Evolutionary conservation across 352 stramenopile species (phyloP).

Genomic region (Phytophthora pseudosyringae): DNA sequence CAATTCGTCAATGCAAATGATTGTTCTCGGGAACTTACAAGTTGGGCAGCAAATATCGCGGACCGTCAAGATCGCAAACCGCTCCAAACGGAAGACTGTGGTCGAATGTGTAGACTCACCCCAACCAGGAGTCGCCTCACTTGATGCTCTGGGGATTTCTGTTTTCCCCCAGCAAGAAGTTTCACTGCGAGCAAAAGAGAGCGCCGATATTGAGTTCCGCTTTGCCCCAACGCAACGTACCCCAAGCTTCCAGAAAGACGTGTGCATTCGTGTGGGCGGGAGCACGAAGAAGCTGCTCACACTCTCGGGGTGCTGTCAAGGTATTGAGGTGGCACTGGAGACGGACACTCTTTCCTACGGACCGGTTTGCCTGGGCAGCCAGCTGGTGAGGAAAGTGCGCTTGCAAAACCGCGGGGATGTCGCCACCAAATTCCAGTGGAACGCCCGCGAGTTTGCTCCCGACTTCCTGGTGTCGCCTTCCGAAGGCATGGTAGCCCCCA

Average conservation of each 20-base stretch:
- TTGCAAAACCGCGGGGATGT: constrained; percentile 94
- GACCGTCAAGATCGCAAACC: constrained; percentile 88
- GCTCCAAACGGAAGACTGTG: constrained; percentile 73
- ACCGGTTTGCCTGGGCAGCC: constrained; percentile 87
- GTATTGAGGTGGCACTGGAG: constrained; percentile 92
- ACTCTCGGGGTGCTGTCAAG: constrained; percentile 86
- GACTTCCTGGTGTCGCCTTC: constrained; percentile 86
- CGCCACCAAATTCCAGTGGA: constrained; percentile 90
- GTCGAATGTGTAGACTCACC: constrained; percentile 61
- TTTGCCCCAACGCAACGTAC: constrained; percentile 78
- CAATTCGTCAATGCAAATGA: constrained; percentile 81
- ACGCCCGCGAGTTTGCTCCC: constrained; percentile 65
- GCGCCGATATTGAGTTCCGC: constrained; percentile 70
- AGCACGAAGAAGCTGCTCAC: constrained; percentile 78
- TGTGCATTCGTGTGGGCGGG: constrained; percentile 71
- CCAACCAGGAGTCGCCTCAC: constrained; percentile 32
- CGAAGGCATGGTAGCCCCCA: constrained; percentile 85
- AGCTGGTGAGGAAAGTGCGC: constrained; percentile 81
- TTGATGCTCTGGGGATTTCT: constrained; percentile 59
- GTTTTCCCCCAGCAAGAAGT: constrained; percentile 75
- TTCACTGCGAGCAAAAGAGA: constrained; percentile 79
- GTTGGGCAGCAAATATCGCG: constrained; percentile 79
- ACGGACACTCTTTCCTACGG: constrained; percentile 92
- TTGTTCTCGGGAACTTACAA: constrained; percentile 86
- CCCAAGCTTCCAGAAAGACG: constrained; percentile 65